These are phyloP conservation scores for Haplographium delicatum DNA, from an alignment of 495 filamentous ascomycete species.

Conservation along the genomic window DNA sequence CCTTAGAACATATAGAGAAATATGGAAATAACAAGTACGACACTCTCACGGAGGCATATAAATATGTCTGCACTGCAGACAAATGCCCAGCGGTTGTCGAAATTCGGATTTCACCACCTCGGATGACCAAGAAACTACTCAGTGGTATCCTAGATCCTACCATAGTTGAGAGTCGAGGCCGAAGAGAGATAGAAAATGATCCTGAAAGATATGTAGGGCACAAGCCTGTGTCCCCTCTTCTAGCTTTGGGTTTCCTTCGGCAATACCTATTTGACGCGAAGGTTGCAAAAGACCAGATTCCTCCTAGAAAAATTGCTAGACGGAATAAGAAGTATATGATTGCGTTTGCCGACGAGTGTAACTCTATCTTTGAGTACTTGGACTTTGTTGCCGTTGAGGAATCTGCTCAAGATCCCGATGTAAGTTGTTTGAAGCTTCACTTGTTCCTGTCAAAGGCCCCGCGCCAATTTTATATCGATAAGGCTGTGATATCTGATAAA, in stretches of 20 bases:
- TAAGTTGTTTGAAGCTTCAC: no score
- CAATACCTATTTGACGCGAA: conserved; percentile 23
- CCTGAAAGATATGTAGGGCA: conserved; percentile 16
- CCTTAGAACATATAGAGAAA: conserved; percentile 3
- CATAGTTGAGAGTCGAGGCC: conserved; percentile 15
- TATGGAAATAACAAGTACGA: conserved; percentile 16
- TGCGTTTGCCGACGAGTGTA: conserved; percentile 24
- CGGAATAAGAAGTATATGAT: conserved; percentile 27
- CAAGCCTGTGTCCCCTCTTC: conserved; percentile 3
- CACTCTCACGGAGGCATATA: conserved; percentile 12
- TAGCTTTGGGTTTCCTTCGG: conserved; percentile 18
- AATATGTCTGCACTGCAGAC: conserved; percentile 17
- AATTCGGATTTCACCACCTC: conserved; percentile 21
- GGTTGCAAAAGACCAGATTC: not conserved
- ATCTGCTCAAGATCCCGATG: conserved; percentile 5
- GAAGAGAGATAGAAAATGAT: conserved; percentile 18
- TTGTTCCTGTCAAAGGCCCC: no score
- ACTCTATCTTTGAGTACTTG: conserved; percentile 20
- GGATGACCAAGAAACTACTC: conserved; percentile 10
- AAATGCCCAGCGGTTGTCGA: conserved; percentile 18
- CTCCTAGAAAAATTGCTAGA: conserved; percentile 19
- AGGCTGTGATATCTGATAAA: no score
- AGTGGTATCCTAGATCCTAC: conserved; percentile 7
- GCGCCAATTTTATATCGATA: no score
- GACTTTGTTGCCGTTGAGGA: conserved; percentile 19